These are phyloP conservation scores for Zarea fungicola DNA, from an alignment of 2,329 filamentous ascomycete species.

Conservation along the genomic window DNA sequence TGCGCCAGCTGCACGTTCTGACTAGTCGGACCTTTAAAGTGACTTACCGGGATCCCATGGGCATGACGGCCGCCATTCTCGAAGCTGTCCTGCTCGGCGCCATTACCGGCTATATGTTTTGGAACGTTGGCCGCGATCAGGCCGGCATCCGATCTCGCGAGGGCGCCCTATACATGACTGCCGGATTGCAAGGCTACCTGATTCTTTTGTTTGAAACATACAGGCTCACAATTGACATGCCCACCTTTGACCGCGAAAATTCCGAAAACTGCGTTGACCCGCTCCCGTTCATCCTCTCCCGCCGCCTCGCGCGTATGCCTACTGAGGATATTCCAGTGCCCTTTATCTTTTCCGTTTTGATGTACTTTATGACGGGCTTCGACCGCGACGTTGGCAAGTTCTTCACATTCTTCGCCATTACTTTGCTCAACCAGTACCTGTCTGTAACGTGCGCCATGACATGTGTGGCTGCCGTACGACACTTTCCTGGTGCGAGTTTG, in stretches of 20 bases:
- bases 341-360: slow-evolving; percentile 63
- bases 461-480: slow-evolving; percentile 59
- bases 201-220: slow-evolving; percentile 73
- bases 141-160: slow-evolving; percentile 69
- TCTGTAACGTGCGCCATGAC: slow-evolving; percentile 66
- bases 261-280: slow-evolving; percentile 68
- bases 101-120: slow-evolving; percentile 69
- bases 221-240: slow-evolving; percentile 68
- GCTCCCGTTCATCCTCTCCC: slow-evolving; percentile 63
- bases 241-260: slow-evolving; percentile 69
- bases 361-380: slow-evolving; percentile 76
- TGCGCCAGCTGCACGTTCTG: slow-evolving; percentile 59
- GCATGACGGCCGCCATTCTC: slow-evolving; percentile 63
- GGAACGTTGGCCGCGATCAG: slow-evolving; percentile 57
- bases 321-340: slow-evolving; percentile 71
- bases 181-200: slow-evolving; percentile 69
- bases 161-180: slow-evolving; percentile 66
- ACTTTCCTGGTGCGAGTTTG: slow-evolving; percentile 66
- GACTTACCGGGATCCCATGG: slow-evolving; percentile 72
- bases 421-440: slow-evolving; percentile 67
- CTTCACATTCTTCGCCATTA: slow-evolving; percentile 65
- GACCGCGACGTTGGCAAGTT: slow-evolving; percentile 59
- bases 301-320: slow-evolving; percentile 61
- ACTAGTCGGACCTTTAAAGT: slow-evolving; percentile 65
- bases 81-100: slow-evolving; percentile 68